phyloP scores from a whole-genome alignment of 1,139 yeast genomes.

The Lodderomyces jiufengensis region DNA sequence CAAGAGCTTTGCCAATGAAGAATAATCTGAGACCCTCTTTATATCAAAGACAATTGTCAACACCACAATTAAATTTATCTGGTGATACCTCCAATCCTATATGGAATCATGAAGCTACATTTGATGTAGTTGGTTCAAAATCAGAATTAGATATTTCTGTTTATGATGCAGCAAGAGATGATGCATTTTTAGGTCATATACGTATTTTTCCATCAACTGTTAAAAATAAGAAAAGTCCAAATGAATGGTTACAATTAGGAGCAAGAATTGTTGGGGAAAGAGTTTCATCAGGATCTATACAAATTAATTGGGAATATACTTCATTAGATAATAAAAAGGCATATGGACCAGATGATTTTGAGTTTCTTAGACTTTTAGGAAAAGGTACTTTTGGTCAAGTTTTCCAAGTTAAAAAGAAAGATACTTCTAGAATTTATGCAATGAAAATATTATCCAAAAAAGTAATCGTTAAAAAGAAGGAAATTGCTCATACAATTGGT shows the following conservation, averaged over 20 bases:
- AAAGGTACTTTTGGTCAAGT: slow-evolving; percentile 98
- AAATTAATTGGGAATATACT: slow-evolving; percentile 70
- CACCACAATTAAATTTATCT: slow-evolving; percentile 48
- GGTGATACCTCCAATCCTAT: slow-evolving; percentile 53
- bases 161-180: slow-evolving; percentile 80
- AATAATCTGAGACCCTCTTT: slow-evolving; percentile 37
- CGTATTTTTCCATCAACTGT: slow-evolving; percentile 65
- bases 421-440: slow-evolving; percentile 86
- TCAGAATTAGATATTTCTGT: slow-evolving; percentile 84
- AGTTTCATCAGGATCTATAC: slow-evolving; percentile 66
- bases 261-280: slow-evolving; percentile 75
- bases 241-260: slow-evolving; percentile 71
- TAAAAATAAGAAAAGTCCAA: slow-evolving; percentile 28
- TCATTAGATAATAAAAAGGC: slow-evolving; percentile 65
- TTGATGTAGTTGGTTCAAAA: slow-evolving; percentile 82
- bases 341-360: slow-evolving; percentile 92
- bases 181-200: slow-evolving; percentile 82
- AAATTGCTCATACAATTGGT: slow-evolving; percentile 95
- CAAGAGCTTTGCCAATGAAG: slow-evolving; percentile 18
- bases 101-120: slow-evolving; percentile 90
- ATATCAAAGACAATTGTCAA: slow-evolving; percentile 64
- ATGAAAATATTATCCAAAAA: slow-evolving; percentile 95
- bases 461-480: slow-evolving; percentile 93
- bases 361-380: slow-evolving; percentile 82
- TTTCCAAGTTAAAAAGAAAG: slow-evolving; percentile 87